Evolutionary conservation across 2,329 filamentous ascomycete species (phyloP), one percentile per base, ranked within the genome.

Genomic region (Cladosporium sp.): DNA sequence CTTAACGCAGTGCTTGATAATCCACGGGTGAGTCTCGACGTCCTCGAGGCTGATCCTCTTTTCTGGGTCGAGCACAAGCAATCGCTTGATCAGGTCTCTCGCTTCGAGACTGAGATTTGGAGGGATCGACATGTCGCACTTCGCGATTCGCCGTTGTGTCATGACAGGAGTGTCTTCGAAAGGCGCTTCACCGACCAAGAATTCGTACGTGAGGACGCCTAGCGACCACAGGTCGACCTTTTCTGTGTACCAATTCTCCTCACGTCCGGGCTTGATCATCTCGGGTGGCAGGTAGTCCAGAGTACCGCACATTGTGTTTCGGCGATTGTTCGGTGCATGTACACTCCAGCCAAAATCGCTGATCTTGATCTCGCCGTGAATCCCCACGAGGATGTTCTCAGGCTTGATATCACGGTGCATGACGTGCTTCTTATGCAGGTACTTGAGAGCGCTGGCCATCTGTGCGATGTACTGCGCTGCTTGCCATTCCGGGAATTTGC

Each of bases 271-370:
- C 70, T 86, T 88, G 70, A 97, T 81, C 93, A 98, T 98, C 83
- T 98, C 93, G 4, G 93, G 93, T 3, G 93, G 93, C 13, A 98
- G 81, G 70, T 98, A 98, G 73, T 98, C 93, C 40, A 97, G 82
- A 14, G 93, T 98, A 58, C 93, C 93, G 70, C 93, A 98, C 83
- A 97, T 91, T 52, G 93, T 98, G 66, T 91, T 86, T 57, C 93
- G 81, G 61, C 93, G 79, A 74, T 92, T 95, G 72, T 95, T 96
- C 28, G 93, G 93, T 4, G 93, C 93, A 71, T 98, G 93, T 3
- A 97, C 93, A 68, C 88, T 95, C 93, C 93, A 98, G 46, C 93
- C 92, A 66, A 97, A 98, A 71, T 98, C 93, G 4, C 89, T 95
- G 66, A 98, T 91, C 73, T 98, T 98, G 74, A 98, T 91, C 76